Evolutionary conservation across 345 rosid genomes (phyloP).

Genomic region (Sonneratia caseolaris): DNA sequence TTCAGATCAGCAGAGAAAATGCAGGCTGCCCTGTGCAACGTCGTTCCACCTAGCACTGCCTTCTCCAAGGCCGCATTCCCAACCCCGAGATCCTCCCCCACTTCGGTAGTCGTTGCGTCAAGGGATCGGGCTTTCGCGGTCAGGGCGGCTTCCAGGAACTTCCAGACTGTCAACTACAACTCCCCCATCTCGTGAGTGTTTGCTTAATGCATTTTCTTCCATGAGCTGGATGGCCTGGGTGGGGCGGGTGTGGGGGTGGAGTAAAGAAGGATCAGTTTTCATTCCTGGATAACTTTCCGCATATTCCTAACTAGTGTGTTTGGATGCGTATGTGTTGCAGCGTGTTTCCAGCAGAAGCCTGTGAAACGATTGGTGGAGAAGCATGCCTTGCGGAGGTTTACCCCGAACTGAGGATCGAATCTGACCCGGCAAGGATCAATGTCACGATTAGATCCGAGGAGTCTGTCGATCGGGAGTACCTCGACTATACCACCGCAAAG

Average conservation of each 20-base stretch:
- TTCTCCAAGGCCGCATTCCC: conserved; percentile 14
- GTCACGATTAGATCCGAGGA: conserved; percentile 19
- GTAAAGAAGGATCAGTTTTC: neutral
- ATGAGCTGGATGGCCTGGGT: too few species aligned
- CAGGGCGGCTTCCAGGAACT: conserved; percentile 22
- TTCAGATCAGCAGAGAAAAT: conserved; percentile 11
- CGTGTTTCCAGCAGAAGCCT: conserved; percentile 80
- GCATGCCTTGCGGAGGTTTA: conserved; percentile 55
- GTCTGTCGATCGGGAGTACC: conserved; percentile 54
- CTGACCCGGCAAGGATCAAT: conserved; percentile 11
- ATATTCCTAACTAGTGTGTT: too few species aligned
- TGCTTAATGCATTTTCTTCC: too few species aligned
- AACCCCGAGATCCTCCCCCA: conserved; percentile 3
- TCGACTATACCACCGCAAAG: conserved; percentile 47
- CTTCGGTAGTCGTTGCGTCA: conserved; percentile 9
- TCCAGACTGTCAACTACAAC: conserved; percentile 37
- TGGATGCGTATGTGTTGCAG: conserved; percentile 14
- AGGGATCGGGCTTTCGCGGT: conserved; percentile 7
- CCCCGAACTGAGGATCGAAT: conserved; percentile 43
- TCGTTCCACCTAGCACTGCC: conserved; percentile 16
- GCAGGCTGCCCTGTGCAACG: conserved; percentile 31
- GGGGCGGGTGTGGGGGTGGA: too few species aligned
- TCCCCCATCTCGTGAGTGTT: conserved; percentile 37
- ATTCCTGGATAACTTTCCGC: neutral
- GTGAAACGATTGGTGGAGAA: conserved; percentile 61